Evolutionary conservation across 768 basidiomycete species (phyloP), one percentile per base, ranked within the genome.

Genomic region (Termitomyces sp.): DNA sequence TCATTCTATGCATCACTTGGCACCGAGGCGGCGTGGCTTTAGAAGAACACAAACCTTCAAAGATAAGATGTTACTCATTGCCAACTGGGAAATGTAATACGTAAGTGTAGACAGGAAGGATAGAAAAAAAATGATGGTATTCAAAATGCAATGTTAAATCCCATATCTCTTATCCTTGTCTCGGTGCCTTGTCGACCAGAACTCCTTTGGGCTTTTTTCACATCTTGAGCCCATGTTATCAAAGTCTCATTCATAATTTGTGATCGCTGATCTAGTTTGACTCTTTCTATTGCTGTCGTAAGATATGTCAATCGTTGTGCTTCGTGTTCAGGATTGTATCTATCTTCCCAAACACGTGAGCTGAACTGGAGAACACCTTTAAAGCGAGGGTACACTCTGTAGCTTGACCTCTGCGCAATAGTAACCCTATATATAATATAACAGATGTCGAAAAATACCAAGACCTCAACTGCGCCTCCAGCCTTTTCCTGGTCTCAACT

Each of bases 401-500:
- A 55, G 5, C 7, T 52, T 26, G 8, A 26, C 8, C 36, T 5
- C 10, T 7, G 26, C 5, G 16, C 51, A 40, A 3, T 14, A 51
- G 5, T 9, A 51, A 24, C 16, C 22, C 24, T 16, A 26, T 7
- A 28, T n/a, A n/a, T n/a, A n/a, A n/a, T n/a, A n/a, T n/a, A 26
- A 13, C 38, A 9, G 8, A 52, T 52, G 52, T 5, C 38, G 26
- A 52, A 40, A 38, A 36, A 1, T 18, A 44, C 5, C 26, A 38
- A 30, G 35, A 30, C 28, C 24, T 13, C 9, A 4, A 38, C 10
- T 13, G 54, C 52, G 20, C 56, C 68, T 14, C 71, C 70, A n/a
- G 56, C 62, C 1, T 74, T 74, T 63, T 49, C 67, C 36, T 71
- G 68, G 69, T 62, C 66, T 20, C 67, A 71, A 49, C 68, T 74